A percentile compares a stretch with the other conserved stretches of the same genome.
phyloP scores from a whole-genome alignment of 2,329 filamentous ascomycete genomes.

The Chrysosporium queenslandicum region DNA sequence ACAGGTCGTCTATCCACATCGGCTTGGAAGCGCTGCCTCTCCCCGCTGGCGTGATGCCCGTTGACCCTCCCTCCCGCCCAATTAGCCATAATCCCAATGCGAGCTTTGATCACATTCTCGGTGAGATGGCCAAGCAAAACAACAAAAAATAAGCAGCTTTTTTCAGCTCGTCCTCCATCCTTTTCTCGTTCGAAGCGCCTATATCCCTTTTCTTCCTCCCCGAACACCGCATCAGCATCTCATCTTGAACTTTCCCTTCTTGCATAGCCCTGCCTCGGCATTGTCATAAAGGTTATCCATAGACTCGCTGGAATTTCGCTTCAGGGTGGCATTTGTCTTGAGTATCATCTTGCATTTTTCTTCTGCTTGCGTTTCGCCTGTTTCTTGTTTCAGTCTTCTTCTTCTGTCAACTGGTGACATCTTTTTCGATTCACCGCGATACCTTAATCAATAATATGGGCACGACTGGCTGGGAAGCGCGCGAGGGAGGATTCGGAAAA shows the following conservation, averaged over 20 bases:
- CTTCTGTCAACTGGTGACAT: not conserved
- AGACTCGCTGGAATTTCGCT: not conserved
- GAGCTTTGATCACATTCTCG: conserved; percentile 42
- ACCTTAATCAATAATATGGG: not conserved
- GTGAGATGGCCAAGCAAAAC: conserved; percentile 29
- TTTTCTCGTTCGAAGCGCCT: not conserved
- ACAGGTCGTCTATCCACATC: conserved; percentile 36
- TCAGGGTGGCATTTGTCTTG: not conserved
- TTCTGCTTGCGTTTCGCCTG: no score
- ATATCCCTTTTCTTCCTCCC: not conserved
- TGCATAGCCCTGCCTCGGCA: not conserved
- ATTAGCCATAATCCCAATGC: conserved; percentile 38
- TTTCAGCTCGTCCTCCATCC: not conserved
- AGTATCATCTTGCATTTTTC: not conserved
- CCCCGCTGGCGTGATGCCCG: conserved; percentile 34
- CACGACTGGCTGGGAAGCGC: not conserved
- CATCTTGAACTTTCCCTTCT: not conserved
- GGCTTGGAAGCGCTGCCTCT: conserved; percentile 39
- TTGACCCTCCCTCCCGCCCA: conserved; percentile 32
- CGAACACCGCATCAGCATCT: not conserved
- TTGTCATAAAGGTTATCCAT: not conserved
- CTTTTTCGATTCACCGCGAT: not conserved
- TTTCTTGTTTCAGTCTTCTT: not conserved
- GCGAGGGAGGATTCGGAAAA: not conserved
- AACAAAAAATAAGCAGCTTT: conserved; percentile 20